phyloP scores from a whole-genome alignment of 2,329 filamentous ascomycete genomes.

The Rugonectria rugulosa region DNA sequence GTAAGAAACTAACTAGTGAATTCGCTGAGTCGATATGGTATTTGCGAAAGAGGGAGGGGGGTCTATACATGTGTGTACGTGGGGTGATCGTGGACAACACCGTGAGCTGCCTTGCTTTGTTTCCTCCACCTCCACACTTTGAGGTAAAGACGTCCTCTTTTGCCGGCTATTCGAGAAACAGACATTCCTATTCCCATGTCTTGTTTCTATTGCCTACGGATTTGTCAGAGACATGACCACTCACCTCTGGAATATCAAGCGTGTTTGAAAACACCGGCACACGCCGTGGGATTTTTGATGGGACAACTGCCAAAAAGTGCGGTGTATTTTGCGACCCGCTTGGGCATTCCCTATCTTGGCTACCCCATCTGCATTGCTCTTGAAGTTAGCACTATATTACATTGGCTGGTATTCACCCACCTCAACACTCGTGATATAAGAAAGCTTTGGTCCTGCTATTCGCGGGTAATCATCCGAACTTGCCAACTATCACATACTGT shows the following conservation, averaged over 20 bases:
- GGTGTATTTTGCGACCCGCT: constrained; percentile 40
- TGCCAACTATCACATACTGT: constrained; percentile 7
- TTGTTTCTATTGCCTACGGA: constrained; percentile 36
- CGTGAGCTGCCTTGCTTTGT: too few relatives aligned
- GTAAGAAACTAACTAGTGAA: too few relatives aligned
- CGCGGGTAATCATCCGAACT: constrained; percentile 23
- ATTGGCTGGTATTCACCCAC: constrained; percentile 32
- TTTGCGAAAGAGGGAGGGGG: too few relatives aligned
- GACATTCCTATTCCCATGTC: constrained; percentile 34
- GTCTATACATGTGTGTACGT: too few relatives aligned
- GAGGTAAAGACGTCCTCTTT: constrained; percentile 30
- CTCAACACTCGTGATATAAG: constrained; percentile 43
- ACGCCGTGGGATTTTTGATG: constrained; percentile 37
- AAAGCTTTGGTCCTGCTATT: constrained; percentile 39
- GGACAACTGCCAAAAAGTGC: too few relatives aligned
- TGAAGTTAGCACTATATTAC: constrained; percentile 35
- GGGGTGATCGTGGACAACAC: too few relatives aligned
- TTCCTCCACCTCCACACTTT: constrained; percentile 40
- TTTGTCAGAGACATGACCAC: constrained; percentile 36
- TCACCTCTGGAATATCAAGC: too few relatives aligned
- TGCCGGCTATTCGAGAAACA: constrained; percentile 34
- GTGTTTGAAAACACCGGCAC: constrained; percentile 39
- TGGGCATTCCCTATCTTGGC: constrained; percentile 49
- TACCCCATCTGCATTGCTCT: constrained; percentile 46
- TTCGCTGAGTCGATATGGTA: too few relatives aligned